Conservation (phyloP, 2,329 filamentous ascomycete species). For the Dactylonectria estremocensis region DNA sequence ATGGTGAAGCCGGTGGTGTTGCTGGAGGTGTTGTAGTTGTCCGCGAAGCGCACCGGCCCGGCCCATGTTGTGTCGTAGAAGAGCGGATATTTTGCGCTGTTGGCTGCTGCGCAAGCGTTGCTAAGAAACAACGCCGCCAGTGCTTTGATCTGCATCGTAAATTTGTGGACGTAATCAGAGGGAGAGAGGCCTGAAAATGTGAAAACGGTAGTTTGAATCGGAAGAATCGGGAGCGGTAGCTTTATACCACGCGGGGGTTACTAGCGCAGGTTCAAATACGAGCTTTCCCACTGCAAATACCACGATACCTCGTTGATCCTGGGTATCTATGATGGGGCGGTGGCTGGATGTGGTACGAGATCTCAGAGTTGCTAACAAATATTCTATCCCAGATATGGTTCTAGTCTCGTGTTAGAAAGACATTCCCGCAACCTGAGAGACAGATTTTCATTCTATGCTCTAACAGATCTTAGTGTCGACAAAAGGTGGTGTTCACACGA, state of each 20-base stretch:
- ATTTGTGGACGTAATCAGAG: not conserved
- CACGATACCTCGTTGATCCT: not conserved
- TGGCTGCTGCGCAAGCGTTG: not conserved
- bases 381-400: not conserved
- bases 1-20: slow-evolving; percentile 8
- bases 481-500: not conserved
- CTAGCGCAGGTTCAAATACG: not conserved
- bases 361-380: not conserved
- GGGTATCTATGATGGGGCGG: not conserved
- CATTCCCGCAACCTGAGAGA: not conserved
- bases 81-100: not conserved
- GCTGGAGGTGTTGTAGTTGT: slow-evolving; percentile 6
- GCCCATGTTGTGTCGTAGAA: not conserved
- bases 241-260: not conserved
- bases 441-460: not conserved
- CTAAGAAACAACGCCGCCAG: not conserved
- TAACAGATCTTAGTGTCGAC: not conserved
- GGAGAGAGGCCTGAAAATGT: not conserved
- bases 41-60: not conserved
- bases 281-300: not conserved
- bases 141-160: not conserved
- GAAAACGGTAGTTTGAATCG: not conserved
- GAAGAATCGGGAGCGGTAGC: not conserved
- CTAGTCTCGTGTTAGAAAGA: not conserved
- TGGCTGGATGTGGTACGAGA: not conserved